A percentile compares a stretch with the other conserved stretches of the same genome.
phyloP scores from a whole-genome alignment of 2,329 filamentous ascomycete genomes.

The Talaromyces sp. region DNA sequence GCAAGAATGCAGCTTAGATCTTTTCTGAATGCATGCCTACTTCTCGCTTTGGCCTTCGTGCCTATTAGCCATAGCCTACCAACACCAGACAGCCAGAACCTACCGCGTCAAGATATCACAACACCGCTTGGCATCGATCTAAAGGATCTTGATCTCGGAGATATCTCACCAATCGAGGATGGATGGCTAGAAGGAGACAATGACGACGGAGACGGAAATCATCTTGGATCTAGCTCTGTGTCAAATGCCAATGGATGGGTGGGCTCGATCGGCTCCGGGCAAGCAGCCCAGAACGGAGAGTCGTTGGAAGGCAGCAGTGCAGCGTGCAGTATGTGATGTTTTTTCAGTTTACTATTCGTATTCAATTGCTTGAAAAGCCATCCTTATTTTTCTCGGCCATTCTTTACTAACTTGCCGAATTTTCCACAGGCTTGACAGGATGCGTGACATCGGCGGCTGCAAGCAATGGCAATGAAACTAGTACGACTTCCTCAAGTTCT shows the following conservation, averaged over 20 bases:
- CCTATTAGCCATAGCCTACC: not conserved
- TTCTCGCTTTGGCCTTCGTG: not conserved
- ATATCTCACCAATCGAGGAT: constrained; percentile 5
- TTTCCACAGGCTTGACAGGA: not conserved
- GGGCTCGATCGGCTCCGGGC: constrained; percentile 2
- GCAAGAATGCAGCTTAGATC: not conserved
- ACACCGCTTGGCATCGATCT: not conserved
- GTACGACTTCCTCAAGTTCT: not conserved
- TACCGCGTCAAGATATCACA: not conserved
- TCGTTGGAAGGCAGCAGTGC: constrained; percentile 6
- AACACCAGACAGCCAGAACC: too few relatives aligned
- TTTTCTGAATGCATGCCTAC: not conserved
- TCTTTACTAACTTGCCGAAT: not conserved
- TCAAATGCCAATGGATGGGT: not conserved
- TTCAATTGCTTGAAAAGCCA: too few relatives aligned
- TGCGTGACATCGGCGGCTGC: constrained; percentile 5
- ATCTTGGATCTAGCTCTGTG: not conserved
- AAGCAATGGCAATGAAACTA: constrained; percentile 3
- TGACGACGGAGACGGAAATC: not conserved
- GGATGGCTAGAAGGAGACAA: not conserved
- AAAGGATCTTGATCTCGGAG: constrained; percentile 2
- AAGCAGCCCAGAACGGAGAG: constrained; percentile 3
- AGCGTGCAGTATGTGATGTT: not conserved
- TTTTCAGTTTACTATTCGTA: not conserved
- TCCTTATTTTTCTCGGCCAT: not conserved